phyloP scores from a whole-genome alignment of 352 stramenopile genomes.

The Pythium periplocum region DNA sequence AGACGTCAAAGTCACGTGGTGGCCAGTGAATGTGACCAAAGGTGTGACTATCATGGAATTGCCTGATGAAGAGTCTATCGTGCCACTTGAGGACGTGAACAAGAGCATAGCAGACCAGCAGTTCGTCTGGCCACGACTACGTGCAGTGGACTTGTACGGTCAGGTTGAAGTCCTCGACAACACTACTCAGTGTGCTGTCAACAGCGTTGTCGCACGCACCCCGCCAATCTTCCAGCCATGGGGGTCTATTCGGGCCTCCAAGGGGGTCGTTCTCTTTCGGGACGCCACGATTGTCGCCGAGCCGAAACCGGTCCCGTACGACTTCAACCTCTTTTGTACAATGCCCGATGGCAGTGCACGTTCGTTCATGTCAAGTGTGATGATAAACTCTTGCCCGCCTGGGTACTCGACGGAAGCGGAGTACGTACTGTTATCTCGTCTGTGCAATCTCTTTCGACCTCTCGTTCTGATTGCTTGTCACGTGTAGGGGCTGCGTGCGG shows the following conservation, averaged over 20 bases:
- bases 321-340: conserved; percentile 36
- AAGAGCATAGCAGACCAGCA: conserved; percentile 20
- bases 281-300: conserved; percentile 27
- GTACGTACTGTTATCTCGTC: conserved; percentile 17
- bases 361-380: conserved; percentile 26
- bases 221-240: conserved; percentile 30
- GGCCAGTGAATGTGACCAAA: conserved; percentile 39
- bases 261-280: conserved; percentile 36
- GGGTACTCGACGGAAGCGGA: conserved; percentile 39
- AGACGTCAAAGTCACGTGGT: conserved; percentile 50
- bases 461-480: conserved; percentile 1
- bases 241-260: conserved; percentile 14
- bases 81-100: conserved; percentile 18
- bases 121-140: conserved; percentile 48
- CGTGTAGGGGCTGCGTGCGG: conserved; percentile 38
- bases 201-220: conserved; percentile 9
- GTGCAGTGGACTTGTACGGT: conserved; percentile 50
- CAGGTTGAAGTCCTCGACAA: conserved; percentile 60
- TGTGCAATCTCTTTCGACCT: background rate
- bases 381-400: conserved; percentile 31
- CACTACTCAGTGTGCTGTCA: conserved; percentile 33
- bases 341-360: conserved; percentile 26
- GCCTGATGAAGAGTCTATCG: conserved; percentile 47
- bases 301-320: conserved; percentile 24
- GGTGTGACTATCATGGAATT: conserved; percentile 32